Conservation (phyloP, 352 stramenopile genomes). For the Phytophthora nicotianae region DNA sequence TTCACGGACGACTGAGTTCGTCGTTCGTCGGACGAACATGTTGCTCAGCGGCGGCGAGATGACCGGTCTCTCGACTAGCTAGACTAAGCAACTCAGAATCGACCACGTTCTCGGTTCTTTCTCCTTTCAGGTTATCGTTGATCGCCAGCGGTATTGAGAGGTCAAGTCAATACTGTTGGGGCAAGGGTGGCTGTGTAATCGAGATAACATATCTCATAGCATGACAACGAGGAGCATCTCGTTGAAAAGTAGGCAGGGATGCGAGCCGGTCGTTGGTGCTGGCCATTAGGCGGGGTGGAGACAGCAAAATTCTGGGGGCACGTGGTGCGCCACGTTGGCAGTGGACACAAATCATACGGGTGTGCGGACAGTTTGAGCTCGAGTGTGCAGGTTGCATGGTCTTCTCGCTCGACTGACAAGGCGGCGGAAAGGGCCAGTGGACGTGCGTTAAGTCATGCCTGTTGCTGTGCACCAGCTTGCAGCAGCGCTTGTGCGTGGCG, state of each 20-base stretch:
- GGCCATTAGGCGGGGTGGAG: background rate
- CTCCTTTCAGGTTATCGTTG: conserved; percentile 13
- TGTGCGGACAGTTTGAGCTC: conserved; percentile 19
- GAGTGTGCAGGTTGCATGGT: background rate
- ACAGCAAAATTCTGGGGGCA: conserved; percentile 11
- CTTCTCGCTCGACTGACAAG: conserved; percentile 3
- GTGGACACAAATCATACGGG: conserved; percentile 19
- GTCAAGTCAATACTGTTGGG: conserved; percentile 12
- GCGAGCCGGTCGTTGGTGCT: background rate
- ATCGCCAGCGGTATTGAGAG: conserved; percentile 19
- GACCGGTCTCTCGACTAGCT: conserved; percentile 16
- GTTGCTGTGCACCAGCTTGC: conserved; percentile 17
- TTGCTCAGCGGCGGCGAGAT: background rate
- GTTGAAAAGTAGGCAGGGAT: background rate
- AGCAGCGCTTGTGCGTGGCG: background rate
- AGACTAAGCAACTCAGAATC: conserved; percentile 15
- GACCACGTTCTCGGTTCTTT: conserved; percentile 22
- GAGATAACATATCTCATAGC: conserved; percentile 7
- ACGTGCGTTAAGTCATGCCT: conserved; percentile 24
- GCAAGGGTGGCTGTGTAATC: conserved; percentile 11
- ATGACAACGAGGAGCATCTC: conserved; percentile 12
- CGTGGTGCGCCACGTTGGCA: conserved; percentile 18
- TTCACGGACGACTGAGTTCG: background rate
- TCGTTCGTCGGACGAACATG: too few relatives aligned
- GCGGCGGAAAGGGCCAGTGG: conserved; percentile 30